A percentile compares a stretch with the other conserved stretches of the same genome.
Evolutionary conservation across 768 basidiomycete genomes (phyloP).

Genomic region (Kwoniella heveanensis): DNA sequence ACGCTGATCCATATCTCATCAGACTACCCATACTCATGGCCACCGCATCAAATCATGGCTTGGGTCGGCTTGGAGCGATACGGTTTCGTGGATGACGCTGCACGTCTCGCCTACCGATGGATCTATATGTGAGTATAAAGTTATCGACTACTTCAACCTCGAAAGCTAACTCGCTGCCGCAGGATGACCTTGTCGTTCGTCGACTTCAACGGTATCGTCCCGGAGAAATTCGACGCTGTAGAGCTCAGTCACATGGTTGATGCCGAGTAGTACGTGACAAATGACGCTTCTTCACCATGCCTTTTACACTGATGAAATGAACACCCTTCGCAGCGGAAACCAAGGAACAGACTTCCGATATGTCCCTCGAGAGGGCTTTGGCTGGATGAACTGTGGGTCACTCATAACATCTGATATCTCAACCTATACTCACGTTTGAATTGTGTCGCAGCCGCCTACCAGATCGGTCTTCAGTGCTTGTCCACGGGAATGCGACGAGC

Average conservation of each 20-base stretch:
- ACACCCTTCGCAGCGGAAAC: slow-evolving; percentile 32
- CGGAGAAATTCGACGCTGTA: slow-evolving; percentile 99
- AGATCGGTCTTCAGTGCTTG: slow-evolving; percentile 92
- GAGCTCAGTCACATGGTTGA: slow-evolving; percentile 93
- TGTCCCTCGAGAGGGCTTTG: slow-evolving; percentile 95
- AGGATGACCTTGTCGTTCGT: slow-evolving; percentile 60
- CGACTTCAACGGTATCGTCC: slow-evolving; percentile 96
- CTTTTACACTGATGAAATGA: slow-evolving; percentile 16
- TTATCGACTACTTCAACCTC: no score
- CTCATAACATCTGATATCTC: neutral
- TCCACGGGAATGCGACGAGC: slow-evolving; percentile 93
- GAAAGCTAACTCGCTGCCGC: slow-evolving; percentile 3
- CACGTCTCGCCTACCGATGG: slow-evolving; percentile 90
- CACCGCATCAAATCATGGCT: slow-evolving; percentile 90
- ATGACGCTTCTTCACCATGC: no score
- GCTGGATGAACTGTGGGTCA: slow-evolving; percentile 90
- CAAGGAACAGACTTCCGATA: slow-evolving; percentile 93
- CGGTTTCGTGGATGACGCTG: slow-evolving; percentile 89
- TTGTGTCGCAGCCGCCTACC: slow-evolving; percentile 73
- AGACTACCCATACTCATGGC: slow-evolving; percentile 72
- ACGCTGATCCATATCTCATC: neutral
- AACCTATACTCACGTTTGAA: no score
- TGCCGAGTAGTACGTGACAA: slow-evolving; percentile 80
- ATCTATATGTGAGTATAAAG: slow-evolving; percentile 91
- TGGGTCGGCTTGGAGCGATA: slow-evolving; percentile 98